Base-by-base conservation (phyloP, 1,284 basidiomycete genomes). In the Porphyrellus sp. region DNA sequence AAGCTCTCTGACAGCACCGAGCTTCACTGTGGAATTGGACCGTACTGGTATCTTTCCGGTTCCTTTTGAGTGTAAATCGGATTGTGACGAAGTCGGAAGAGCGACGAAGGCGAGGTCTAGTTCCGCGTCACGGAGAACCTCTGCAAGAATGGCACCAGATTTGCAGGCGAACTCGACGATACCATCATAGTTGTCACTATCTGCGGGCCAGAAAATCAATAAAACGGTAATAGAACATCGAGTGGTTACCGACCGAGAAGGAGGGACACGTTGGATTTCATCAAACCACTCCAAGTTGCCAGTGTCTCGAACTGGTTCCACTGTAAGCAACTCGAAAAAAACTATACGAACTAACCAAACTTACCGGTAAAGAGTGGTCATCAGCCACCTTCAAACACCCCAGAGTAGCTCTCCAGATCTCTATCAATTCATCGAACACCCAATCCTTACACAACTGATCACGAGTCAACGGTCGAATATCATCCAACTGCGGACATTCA, bases 401-500 rank as follows among this genome's bases (percentile, higher is more conserved):
- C 25, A 84, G 55, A 3, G 74, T 75, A 33, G 73, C 74, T 55
- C 70, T 78, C 86, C 85, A 89, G 5, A 82, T 66, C 11, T 72
- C 71, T 31, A 85, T 63, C 34, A 87, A 55, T 5, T 74, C 75
- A 3, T 76, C 67, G 62, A 83, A 81, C 16, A 85, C 74, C 72
- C 77, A 80, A 8, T 74, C 69, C 49, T 69, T 69, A n/a, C 74
- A 65, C 30, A 88, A 63, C 60, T 89, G 85, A 16, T 82, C 78
- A 40, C 70, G 66, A 8, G 74, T 79, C 56, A 90, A 66, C 8
- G 76, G 66, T 25, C 80, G 72, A 37, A 88, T 69, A 59, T 86
- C 81, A 7, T 72, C 67, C 13, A 79, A 53, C 35, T 72, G 70
- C 0, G 80, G 75, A 33, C 79, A 78, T 56, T 81, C 72, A 3